These are phyloP conservation scores for Leccinum holopus DNA, from an alignment of 1,284 basidiomycete genomes.

Conservation along the genomic window DNA sequence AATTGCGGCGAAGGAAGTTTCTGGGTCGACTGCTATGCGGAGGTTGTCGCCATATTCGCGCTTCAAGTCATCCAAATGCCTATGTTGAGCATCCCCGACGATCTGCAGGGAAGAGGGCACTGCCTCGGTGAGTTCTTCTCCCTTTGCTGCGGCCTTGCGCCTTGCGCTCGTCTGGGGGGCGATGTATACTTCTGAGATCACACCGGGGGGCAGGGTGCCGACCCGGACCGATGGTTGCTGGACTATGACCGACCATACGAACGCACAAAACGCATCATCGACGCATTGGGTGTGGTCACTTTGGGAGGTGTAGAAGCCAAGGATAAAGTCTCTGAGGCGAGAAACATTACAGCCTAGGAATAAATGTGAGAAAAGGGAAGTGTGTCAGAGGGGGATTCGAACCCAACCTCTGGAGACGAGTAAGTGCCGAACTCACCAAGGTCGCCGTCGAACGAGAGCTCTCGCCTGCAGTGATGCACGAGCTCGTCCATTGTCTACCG, in stretches of 20 bases:
- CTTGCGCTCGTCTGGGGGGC: conserved; percentile 68
- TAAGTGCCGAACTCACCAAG: conserved; percentile 50
- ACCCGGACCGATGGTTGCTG: conserved; percentile 70
- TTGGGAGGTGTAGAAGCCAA: conserved; percentile 56
- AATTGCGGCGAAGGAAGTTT: conserved; percentile 73
- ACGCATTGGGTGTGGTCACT: conserved; percentile 50
- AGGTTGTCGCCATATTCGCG: conserved; percentile 58
- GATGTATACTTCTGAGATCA: conserved; percentile 66
- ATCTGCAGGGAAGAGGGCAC: conserved; percentile 47
- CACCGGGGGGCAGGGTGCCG: conserved; percentile 59
- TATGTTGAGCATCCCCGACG: conserved; percentile 53
- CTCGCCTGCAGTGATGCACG: conserved; percentile 69
- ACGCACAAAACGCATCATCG: conserved; percentile 75
- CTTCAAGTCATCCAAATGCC: conserved; percentile 53
- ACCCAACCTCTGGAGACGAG: conserved; percentile 27
- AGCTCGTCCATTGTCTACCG: conserved; percentile 65
- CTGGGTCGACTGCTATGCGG: conserved; percentile 71
- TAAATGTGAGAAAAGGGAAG: conserved; percentile 26
- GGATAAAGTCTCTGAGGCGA: conserved; percentile 66
- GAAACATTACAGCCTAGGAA: conserved; percentile 65
- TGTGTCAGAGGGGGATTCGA: conserved; percentile 43
- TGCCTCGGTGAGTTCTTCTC: conserved; percentile 45
- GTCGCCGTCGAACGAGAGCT: conserved; percentile 82
- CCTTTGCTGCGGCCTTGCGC: conserved; percentile 58
- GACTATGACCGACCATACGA: conserved; percentile 77